phyloP scores from a whole-genome alignment of 768 basidiomycete genomes.

The Boletales sp. region DNA sequence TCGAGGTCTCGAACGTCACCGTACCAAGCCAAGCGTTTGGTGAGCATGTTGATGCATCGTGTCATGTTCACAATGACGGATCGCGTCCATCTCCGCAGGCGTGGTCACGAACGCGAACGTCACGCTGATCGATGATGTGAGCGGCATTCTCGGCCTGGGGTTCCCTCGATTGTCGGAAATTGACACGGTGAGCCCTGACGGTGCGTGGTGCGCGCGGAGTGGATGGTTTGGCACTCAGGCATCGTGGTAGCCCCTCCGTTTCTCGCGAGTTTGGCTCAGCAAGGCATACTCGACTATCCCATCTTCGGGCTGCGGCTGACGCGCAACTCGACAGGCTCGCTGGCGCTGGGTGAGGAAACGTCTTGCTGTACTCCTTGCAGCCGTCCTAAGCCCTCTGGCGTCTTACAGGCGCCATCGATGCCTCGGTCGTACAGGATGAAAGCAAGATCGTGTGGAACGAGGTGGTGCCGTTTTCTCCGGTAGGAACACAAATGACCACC shows the following conservation, averaged over 20 bases:
- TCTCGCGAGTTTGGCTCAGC: constrained; percentile 56
- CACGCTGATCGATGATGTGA: constrained; percentile 56
- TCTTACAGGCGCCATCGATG: constrained; percentile 71
- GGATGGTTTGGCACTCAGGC: background rate
- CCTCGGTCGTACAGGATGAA: constrained; percentile 57
- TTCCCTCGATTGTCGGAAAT: constrained; percentile 73
- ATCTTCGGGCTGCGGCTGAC: constrained; percentile 71
- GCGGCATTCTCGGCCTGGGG: constrained; percentile 72
- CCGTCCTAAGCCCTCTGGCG: background rate
- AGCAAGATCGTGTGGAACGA: constrained; percentile 68
- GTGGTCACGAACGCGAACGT: constrained; percentile 62
- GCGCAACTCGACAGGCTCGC: constrained; percentile 53
- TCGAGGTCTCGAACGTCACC: constrained; percentile 59
- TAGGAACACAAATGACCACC: constrained; percentile 49
- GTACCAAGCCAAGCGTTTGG: constrained; percentile 64
- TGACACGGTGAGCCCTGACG: constrained; percentile 40
- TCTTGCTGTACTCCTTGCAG: background rate
- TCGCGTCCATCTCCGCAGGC: constrained; percentile 35
- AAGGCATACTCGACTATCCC: constrained; percentile 68
- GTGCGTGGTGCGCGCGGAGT: constrained; percentile 34
- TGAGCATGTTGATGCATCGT: constrained; percentile 30
- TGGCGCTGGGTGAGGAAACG: constrained; percentile 52
- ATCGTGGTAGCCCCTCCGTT: constrained; percentile 57
- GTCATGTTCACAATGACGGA: background rate
- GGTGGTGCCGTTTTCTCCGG: constrained; percentile 70